Evolutionary conservation across 257 asterid species (phyloP).

Genomic region (Solanum paucissectum): DNA sequence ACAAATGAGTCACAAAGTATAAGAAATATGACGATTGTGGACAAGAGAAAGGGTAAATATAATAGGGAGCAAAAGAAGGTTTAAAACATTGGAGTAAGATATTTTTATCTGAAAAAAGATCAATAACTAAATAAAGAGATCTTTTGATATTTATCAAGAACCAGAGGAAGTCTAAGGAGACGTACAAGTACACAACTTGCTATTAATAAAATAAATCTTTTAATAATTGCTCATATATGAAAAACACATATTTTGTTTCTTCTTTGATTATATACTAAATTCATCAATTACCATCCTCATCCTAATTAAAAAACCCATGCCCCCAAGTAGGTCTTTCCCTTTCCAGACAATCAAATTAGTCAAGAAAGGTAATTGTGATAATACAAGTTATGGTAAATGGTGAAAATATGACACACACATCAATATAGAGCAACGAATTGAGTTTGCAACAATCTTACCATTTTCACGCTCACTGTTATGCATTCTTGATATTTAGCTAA

Average conservation of each 20-base stretch:
- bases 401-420: neutral
- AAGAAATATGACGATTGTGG: neutral
- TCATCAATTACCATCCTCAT: neutral
- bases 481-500: neutral
- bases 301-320: neutral
- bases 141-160: neutral
- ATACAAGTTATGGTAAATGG: neutral
- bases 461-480: neutral
- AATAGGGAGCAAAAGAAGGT: neutral
- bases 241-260: neutral
- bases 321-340: neutral
- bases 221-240: too few species aligned
- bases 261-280: neutral
- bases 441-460: neutral
- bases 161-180: neutral
- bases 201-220: too few species aligned
- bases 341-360: neutral
- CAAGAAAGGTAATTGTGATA: neutral
- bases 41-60: neutral
- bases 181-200: neutral
- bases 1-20: neutral
- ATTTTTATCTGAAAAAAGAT: too few species aligned
- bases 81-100: neutral
- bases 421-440: neutral
- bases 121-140: neutral